Base-by-base conservation (phyloP, 2,329 filamentous ascomycete genomes). In the Pseudogymnoascus sp. region DNA sequence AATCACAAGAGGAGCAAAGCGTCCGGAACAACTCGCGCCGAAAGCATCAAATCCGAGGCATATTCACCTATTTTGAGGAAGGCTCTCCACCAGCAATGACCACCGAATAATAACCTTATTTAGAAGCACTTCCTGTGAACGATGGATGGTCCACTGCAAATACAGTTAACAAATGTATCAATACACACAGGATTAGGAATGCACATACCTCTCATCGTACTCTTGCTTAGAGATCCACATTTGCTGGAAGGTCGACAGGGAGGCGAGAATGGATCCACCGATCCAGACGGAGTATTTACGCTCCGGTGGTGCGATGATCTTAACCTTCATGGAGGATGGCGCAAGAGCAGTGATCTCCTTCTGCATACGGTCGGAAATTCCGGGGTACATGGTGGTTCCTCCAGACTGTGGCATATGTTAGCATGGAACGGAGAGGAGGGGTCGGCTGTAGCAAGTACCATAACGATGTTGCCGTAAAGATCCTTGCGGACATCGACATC, bases 141-240 rank as follows among this genome's bases (percentile, higher is more conserved):
- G 78, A 97, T 97, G 77, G 93, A 97, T 75, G 93, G 95, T 83
- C 93, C 93, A 81, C 89, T 95, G 91, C 97, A 97, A 97, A 97
- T 87, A 97, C 93, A 14, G 41, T 52, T 52, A 61, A 18, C 31
- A 49, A 21, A 52, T 45, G 38, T 7, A 61, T 55, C 43, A 55
- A 16, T 3, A 14, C 2, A 33, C 14, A 16, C 7, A 41, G 12
- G 28, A 4, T 14, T 11, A 40, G 25, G 38, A 28, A 37, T 23
- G 38, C 2, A 63, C 59, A 28, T 61, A 61, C 62, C 62, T 38
- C 58, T 60, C 58, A 21, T 61, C 59, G 88, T 97, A 97, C 87
- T 97, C 93, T 85, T 99, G 95, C 92, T 99, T 99, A 75, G 95
- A 99, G 88, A 99, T 97, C 95, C 95, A 99, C 95, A 99, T 99